phyloP scores from a whole-genome alignment of 2,329 filamentous ascomycete genomes.

The Clathrospora elynae region DNA sequence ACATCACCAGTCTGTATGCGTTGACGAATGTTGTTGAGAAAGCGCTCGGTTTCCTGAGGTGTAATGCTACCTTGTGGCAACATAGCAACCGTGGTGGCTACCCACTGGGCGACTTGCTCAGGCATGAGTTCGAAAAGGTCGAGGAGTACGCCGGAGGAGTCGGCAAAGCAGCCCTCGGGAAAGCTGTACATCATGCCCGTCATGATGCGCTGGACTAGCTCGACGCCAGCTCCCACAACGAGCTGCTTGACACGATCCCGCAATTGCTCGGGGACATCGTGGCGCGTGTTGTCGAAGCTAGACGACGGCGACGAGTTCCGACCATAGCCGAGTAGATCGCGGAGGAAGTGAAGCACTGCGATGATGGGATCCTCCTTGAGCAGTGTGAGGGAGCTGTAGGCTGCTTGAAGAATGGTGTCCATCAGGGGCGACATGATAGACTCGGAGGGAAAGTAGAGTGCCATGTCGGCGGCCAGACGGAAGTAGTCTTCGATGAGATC shows the following conservation, averaged over 20 bases:
- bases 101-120: slow-evolving; percentile 77
- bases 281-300: slow-evolving; percentile 64
- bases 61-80: slow-evolving; percentile 76
- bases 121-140: slow-evolving; percentile 87
- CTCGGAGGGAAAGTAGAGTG: slow-evolving; percentile 88
- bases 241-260: slow-evolving; percentile 75
- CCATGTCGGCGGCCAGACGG: slow-evolving; percentile 85
- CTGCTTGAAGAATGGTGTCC: slow-evolving; percentile 82
- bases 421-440: slow-evolving; percentile 80
- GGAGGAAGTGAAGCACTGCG: slow-evolving; percentile 87
- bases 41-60: slow-evolving; percentile 75
- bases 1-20: slow-evolving; percentile 71
- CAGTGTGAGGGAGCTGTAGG: slow-evolving; percentile 81
- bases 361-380: slow-evolving; percentile 91
- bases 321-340: slow-evolving; percentile 89
- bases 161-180: slow-evolving; percentile 91
- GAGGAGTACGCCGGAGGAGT: slow-evolving; percentile 90
- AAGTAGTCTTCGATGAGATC: slow-evolving; percentile 95
- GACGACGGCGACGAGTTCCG: slow-evolving; percentile 69
- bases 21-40: slow-evolving; percentile 81
- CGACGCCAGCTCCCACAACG: slow-evolving; percentile 71
- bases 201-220: slow-evolving; percentile 84
- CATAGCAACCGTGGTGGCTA: slow-evolving; percentile 80
- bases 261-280: slow-evolving; percentile 69
- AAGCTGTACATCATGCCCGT: slow-evolving; percentile 99